A percentile compares a stretch with the other conserved stretches of the same genome.
Evolutionary conservation across 495 filamentous ascomycete genomes (phyloP).

Genomic region (Xylaria grammica): DNA sequence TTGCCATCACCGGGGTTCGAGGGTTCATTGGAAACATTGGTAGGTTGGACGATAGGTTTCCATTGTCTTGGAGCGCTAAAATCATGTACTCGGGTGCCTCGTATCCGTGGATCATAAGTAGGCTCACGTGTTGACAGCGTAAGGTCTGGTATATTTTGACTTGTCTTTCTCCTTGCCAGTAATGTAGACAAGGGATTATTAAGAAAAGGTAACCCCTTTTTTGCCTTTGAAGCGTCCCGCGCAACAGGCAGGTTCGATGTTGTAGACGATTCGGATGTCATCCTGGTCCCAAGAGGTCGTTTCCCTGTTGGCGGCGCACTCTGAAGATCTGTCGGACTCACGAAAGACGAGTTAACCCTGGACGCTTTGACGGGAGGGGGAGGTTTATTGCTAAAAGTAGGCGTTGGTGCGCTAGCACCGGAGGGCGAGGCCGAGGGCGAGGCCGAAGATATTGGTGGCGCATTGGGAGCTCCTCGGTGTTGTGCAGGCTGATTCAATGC

Average conservation of each 20-base stretch:
- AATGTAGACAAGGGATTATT: conserved; percentile 57
- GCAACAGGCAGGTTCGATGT: conserved; percentile 65
- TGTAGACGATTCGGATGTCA: conserved; percentile 46
- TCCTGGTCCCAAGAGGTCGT: conserved; percentile 41
- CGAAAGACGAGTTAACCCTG: conserved; percentile 45
- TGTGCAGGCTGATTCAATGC: conserved; percentile 28
- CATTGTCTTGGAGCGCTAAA: conserved; percentile 83
- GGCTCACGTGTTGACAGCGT: conserved; percentile 55
- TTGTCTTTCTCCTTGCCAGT: conserved; percentile 46
- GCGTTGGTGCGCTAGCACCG: conserved; percentile 20
- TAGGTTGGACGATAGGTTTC: conserved; percentile 45
- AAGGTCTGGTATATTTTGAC: conserved; percentile 50
- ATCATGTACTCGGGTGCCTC: conserved; percentile 84
- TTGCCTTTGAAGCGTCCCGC: conserved; percentile 59
- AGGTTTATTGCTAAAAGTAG: conserved; percentile 26
- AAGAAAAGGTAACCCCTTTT: conserved; percentile 57
- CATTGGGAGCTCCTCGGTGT: conserved; percentile 27
- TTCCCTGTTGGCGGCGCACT: conserved; percentile 34
- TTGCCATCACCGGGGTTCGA: conserved; percentile 18
- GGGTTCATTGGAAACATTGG: conserved; percentile 22
- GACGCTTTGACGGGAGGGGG: conserved; percentile 32
- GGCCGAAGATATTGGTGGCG: neutral
- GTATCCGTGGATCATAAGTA: conserved; percentile 80
- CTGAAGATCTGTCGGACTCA: conserved; percentile 44
- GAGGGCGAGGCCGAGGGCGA: conserved; percentile 26